Evolutionary conservation across 2,329 filamentous ascomycete genomes (phyloP), one percentile per base, ranked within the genome.

Genomic region (Fusarium humuli): DNA sequence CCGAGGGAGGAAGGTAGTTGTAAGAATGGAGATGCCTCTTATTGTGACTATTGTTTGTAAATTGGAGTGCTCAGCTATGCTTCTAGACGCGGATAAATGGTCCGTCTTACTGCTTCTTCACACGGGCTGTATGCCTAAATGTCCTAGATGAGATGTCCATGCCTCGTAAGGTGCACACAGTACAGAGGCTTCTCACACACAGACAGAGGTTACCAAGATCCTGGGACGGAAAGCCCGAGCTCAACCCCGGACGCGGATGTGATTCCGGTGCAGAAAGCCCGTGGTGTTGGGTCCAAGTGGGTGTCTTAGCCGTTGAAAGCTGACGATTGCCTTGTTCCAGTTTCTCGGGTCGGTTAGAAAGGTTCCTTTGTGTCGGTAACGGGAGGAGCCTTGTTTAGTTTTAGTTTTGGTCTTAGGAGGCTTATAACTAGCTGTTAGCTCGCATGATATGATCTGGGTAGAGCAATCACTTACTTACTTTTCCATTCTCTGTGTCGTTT

Each of bases 311-410:
- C 40, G 57, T 61, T 56, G 37, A 7, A 44, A 23, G 20, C 41
- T 22, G 20, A 20, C 34, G n/a, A 57, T 66, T 59, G 60, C 54
- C 63, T 67, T 27, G 46, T 22, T 30, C 65, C 67, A 67, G 53
- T 44, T 55, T 22, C 20, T 56, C 57, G 67, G 67, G 67, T 58
- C 49, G 34, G 22, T 18, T 50, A 22, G 34, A n/a, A n/a, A 23
- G 44, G 67, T 67, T 56, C 67, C 67, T 57, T 16, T 67, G 53
- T 50, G 62, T 70, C 67, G 67, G 67, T 70, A 70, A 55, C 52
- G 37, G 67, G 61, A 59, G 41, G 30, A 25, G 20, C 44, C 47
- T 55, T 55, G 42, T 32, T 37, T 44, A 37, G 61, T 56, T 42
- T 13, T 30, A 5, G 29, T 30, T 13, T 30, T 50, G 32, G 56